These are phyloP conservation scores for Terfezia claveryi DNA, from an alignment of 495 filamentous ascomycete species.

Conservation along the genomic window DNA sequence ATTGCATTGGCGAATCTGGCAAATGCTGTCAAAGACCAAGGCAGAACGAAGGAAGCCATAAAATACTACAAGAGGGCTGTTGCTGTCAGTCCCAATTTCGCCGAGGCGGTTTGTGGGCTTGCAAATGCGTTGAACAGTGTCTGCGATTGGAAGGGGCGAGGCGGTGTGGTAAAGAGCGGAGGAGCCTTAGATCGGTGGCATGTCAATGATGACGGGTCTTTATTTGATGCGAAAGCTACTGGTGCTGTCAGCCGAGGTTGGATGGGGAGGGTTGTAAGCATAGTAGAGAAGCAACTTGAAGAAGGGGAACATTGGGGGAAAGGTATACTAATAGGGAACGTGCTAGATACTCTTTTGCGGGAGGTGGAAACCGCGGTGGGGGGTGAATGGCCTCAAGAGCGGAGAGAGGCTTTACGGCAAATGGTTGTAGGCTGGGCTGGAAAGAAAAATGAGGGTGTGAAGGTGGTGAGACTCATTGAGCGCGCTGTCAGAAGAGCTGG, in stretches of 20 bases:
- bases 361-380: constrained; percentile 27
- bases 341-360: constrained; percentile 23
- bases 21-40: constrained; percentile 95
- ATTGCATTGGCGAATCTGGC: constrained; percentile 93
- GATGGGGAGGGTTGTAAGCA: constrained; percentile 88
- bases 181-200: constrained; percentile 82
- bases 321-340: constrained; percentile 39
- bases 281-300: constrained; percentile 71
- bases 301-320: constrained; percentile 79
- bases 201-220: constrained; percentile 66
- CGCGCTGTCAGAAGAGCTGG: constrained; percentile 52
- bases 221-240: constrained; percentile 45
- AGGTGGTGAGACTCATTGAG: constrained; percentile 68
- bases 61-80: constrained; percentile 80
- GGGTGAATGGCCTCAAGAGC: constrained; percentile 21
- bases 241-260: constrained; percentile 46
- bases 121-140: constrained; percentile 94
- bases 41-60: constrained; percentile 78
- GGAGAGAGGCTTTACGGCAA: constrained; percentile 20
- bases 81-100: constrained; percentile 77
- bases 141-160: constrained; percentile 82
- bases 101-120: constrained; percentile 88
- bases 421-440: constrained; percentile 49
- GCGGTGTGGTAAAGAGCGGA: constrained; percentile 50
- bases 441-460: constrained; percentile 67